A percentile compares a stretch with the other conserved stretches of the same genome.
These are phyloP conservation scores for Sporisorium scitamineum DNA, from an alignment of 1,284 basidiomycete species.

Conservation along the genomic window DNA sequence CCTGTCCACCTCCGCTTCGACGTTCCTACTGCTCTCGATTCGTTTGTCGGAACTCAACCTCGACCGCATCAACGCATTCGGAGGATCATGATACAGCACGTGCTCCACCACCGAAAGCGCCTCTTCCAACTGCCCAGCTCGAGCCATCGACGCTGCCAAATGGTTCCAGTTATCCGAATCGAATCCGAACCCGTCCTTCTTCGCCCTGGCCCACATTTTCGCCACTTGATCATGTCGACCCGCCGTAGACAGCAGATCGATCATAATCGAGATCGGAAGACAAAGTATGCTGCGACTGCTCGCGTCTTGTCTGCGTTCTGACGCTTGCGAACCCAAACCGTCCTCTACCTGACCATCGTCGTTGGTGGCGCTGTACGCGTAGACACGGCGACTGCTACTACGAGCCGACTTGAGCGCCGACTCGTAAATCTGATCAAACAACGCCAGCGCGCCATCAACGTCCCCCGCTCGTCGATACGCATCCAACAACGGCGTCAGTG, in stretches of 20 bases:
- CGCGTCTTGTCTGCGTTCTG: conserved; percentile 24
- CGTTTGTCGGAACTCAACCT: background rate
- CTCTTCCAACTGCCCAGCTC: conserved; percentile 81
- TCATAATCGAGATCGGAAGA: conserved; percentile 84
- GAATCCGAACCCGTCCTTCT: conserved; percentile 80
- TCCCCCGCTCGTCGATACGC: conserved; percentile 78
- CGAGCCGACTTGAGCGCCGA: conserved; percentile 70
- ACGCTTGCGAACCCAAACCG: background rate
- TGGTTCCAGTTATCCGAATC: conserved; percentile 95
- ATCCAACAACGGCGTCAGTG: conserved; percentile 79
- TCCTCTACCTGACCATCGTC: background rate
- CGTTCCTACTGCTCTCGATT: background rate
- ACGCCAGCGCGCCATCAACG: conserved; percentile 74
- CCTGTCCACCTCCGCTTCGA: conserved; percentile 1
- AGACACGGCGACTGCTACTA: conserved; percentile 44
- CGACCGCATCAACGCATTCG: conserved; percentile 23
- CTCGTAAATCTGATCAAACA: conserved; percentile 81
- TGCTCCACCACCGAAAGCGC: conserved; percentile 86
- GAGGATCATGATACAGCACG: conserved; percentile 73
- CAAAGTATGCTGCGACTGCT: conserved; percentile 75
- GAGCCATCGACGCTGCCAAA: conserved; percentile 79
- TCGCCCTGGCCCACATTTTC: conserved; percentile 77
- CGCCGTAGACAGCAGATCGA: conserved; percentile 73
- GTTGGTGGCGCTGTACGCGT: conserved; percentile 23
- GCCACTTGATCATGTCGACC: conserved; percentile 78